These are phyloP conservation scores for Malbranchea cinnamomea DNA, from an alignment of 2,329 filamentous ascomycete genomes.

Conservation along the genomic window DNA sequence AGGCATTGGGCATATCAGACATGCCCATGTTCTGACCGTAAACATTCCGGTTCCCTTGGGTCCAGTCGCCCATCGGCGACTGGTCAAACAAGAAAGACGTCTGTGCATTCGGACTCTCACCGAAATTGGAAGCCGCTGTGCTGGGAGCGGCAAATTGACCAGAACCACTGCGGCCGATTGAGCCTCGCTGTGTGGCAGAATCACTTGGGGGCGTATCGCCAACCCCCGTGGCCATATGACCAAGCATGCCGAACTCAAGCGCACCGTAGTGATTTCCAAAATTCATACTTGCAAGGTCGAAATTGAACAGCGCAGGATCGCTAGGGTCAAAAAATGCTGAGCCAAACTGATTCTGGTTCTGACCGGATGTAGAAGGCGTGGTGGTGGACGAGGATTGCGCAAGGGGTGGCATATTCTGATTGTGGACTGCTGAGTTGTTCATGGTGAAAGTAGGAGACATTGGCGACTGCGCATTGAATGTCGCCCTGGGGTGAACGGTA, in stretches of 20 bases:
- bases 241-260: conserved; percentile 88
- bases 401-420: conserved; percentile 20
- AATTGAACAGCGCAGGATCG: conserved; percentile 87
- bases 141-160: conserved; percentile 25
- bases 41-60: conserved; percentile 17
- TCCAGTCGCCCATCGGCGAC: conserved; percentile 32
- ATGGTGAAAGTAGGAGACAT: conserved; percentile 57
- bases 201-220: conserved; percentile 66
- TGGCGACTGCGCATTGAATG: conserved; percentile 55
- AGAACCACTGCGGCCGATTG: conserved; percentile 29
- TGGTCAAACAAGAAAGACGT: conserved; percentile 33
- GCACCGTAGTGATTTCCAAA: conserved; percentile 95
- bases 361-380: conserved; percentile 31
- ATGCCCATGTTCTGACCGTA: conserved; percentile 28
- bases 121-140: conserved; percentile 23
- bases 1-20: conserved; percentile 38
- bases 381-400: conserved; percentile 36
- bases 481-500: conserved; percentile 32
- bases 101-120: conserved; percentile 30
- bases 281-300: conserved; percentile 83
- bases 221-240: conserved; percentile 85
- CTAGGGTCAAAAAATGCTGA: conserved; percentile 65
- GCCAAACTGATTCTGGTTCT: conserved; percentile 32
- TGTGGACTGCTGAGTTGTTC: conserved; percentile 21
- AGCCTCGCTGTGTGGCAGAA: conserved; percentile 31